Base-by-base conservation (phyloP, 2,329 filamentous ascomycete genomes). In the Hypoxylon sp. region DNA sequence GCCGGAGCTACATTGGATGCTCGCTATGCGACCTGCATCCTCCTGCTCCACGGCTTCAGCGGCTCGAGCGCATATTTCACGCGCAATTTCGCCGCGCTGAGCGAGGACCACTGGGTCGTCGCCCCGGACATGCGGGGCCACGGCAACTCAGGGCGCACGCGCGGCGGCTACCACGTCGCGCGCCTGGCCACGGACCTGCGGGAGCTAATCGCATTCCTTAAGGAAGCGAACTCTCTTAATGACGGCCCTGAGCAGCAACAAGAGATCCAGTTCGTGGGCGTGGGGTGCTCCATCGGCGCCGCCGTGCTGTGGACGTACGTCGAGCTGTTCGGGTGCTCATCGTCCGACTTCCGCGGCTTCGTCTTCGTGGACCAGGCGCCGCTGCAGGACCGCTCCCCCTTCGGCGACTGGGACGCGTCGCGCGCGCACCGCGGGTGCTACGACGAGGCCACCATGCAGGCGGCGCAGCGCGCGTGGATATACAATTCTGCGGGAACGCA, bases 391-490 rank as follows among this genome's bases (percentile, higher is more conserved):
- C 77, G 78, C 14, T 76, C 76, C 9, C 13, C 48, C 1, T 75
- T 77, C 52, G 75, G 69, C 55, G 66, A 56, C 7, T 81, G 80
- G 80, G 79, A 78, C 60, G 71, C 61, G 36, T 64, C 66, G 43
- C 67, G 58, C 17, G 75, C 79, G 28, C 79, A 82, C 64, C 67
- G 63, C 3, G 79, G 78, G 5, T 81, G 79, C 69, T 82, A 77
- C 56, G 77, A 82, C 52, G 80, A 81, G 73, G 61, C 60, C 19
- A 80, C 74, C n/a, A 76, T 77, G 79, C 69, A 72, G 5, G 76
- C 62, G 0, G 80, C 63, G 69, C 86, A 88, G 84, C 82, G 85
- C 0, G 80, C 83, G 48, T 86, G 84, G 57, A 85, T 81, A 80
- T 80, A 84, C 0, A 74, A 75, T 1, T 80, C 83, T 1, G 76